Evolutionary conservation across 768 basidiomycete genomes (phyloP), one percentile per base, ranked within the genome.

Genomic region (Panaeolus papilionaceus): DNA sequence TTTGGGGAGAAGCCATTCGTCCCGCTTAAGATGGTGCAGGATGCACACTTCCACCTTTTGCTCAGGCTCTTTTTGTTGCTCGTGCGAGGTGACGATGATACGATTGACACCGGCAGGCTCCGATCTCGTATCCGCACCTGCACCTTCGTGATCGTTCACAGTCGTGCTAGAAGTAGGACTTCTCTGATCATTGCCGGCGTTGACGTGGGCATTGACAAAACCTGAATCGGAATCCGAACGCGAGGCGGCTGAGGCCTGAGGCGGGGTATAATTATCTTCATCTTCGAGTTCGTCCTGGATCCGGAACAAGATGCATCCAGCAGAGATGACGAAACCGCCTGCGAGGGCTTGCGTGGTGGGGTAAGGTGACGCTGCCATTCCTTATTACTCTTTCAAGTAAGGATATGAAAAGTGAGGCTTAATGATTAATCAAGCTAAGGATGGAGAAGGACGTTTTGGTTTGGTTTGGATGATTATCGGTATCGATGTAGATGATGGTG

Each of bases 1-100:
- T 69, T 89, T 90, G 39, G 90, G 86, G 12, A 90, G 82, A 5
- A 88, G 71, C 78, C 78, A 81, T 51, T 76, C 69, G 62, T 75
- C 62, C 3, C 64, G 71, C 9, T 70, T 73, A 5, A 73, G 66
- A 20, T 80, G 71, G 58, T 80, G 78, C 0, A 85, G 66, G 38
- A 84, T 71, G 71, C 84, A 84, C 61, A 84, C 76, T 66, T 83
- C 74, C 38, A 83, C 23, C 44, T 37, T 67, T 45, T 23, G 23
- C 23, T 20, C 6, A 8, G 38, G 2, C 38, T 2, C 38, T 7
- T 39, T 12, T 39, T 39, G 38, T 23, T 23, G 23, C 23, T 23
- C 23, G 23, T 23, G 23, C 23, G 23, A 33, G 33, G 5, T 33
- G 33, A 33, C 33, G 33, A 33, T 33, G 33, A 33, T 33, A 33